These are phyloP conservation scores for Verticillium longisporum DNA, from an alignment of 2,329 filamentous ascomycete genomes.

Conservation along the genomic window DNA sequence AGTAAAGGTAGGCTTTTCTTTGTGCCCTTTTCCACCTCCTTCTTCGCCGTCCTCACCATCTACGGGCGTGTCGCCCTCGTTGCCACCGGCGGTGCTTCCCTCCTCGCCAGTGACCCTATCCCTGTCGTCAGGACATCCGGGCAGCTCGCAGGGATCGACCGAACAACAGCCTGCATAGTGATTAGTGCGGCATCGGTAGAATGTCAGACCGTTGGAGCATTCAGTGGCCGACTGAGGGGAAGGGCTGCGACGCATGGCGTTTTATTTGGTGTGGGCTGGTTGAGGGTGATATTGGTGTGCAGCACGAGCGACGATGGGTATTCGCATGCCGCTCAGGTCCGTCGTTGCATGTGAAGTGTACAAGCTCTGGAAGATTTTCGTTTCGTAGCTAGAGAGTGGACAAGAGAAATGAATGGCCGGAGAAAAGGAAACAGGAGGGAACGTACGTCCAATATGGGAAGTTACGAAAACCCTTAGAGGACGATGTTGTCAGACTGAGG, in stretches of 20 bases:
- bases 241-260: not conserved
- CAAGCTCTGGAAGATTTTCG: not conserved
- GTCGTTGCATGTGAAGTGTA: not conserved
- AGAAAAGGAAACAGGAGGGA: not conserved
- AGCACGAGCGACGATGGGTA: not conserved
- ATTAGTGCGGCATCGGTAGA: constrained; percentile 29
- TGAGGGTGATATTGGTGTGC: too few relatives aligned
- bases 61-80: not conserved
- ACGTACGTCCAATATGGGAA: not conserved
- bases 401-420: not conserved
- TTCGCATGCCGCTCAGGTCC: not conserved
- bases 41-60: not conserved
- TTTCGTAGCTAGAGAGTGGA: not conserved
- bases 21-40: not conserved
- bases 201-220: constrained; percentile 23
- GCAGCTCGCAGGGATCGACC: constrained; percentile 30
- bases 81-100: not conserved
- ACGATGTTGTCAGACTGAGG: not conserved
- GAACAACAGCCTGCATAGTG: constrained; percentile 38
- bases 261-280: not conserved
- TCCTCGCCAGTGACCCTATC: not conserved
- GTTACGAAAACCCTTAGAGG: not conserved
- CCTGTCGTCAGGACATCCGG: constrained; percentile 20
- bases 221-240: not conserved
- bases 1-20: not conserved